phyloP scores from a whole-genome alignment of 2,329 filamentous ascomycete species.

The Microcyclosporella mali region DNA sequence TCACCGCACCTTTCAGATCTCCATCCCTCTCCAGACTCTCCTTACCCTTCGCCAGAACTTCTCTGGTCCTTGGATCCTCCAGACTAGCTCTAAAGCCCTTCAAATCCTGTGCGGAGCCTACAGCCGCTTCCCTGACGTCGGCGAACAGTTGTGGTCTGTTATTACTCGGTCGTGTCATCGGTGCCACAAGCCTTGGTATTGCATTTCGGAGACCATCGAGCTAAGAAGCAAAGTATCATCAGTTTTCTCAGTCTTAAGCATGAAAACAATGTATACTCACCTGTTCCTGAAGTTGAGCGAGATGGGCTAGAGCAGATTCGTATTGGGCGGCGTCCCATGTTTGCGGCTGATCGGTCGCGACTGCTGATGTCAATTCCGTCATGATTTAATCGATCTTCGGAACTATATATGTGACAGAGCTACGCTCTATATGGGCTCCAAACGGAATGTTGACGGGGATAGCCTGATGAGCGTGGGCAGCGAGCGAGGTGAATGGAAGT shows the following conservation, averaged over 20 bases:
- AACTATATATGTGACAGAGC: no score
- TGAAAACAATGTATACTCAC: conserved; percentile 20
- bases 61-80: conserved; percentile 33
- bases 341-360: conserved; percentile 3
- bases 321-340: conserved; percentile 19
- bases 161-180: conserved; percentile 27
- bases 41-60: conserved; percentile 30
- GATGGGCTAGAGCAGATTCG: conserved; percentile 38
- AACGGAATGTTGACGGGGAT: no score
- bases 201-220: conserved; percentile 39
- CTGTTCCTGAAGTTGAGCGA: conserved; percentile 41
- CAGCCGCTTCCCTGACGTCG: conserved; percentile 34
- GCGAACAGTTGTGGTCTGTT: conserved; percentile 33
- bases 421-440: background rate
- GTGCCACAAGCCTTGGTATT: conserved; percentile 39
- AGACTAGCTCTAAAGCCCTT: conserved; percentile 34
- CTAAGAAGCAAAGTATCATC: no score
- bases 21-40: conserved; percentile 33
- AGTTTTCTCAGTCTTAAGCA: conserved; percentile 6
- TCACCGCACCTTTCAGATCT: conserved; percentile 33
- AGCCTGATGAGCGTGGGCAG: background rate
- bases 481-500: background rate
- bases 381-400: background rate
- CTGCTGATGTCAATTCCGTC: conserved; percentile 1
- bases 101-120: conserved; percentile 33